Conservation (phyloP, 208 protist genomes). For the Trypanosoma caninum region DNA sequence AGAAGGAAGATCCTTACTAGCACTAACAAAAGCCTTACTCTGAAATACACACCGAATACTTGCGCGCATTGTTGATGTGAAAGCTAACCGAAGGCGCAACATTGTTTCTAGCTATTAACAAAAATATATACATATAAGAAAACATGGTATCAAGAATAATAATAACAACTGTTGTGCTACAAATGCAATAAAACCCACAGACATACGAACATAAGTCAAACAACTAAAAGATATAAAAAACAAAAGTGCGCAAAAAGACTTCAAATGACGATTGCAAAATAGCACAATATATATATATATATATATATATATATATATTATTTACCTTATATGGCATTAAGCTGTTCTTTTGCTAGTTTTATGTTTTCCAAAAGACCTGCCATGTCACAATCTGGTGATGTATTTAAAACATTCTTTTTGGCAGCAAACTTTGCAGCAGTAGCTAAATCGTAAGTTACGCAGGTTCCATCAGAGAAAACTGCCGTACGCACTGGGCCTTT, state of each 20-base stretch:
- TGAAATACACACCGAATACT: constrained; percentile 62
- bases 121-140: no score
- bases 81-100: constrained; percentile 13
- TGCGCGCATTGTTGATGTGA: constrained; percentile 6
- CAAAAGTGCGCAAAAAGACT: not conserved
- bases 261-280: not conserved
- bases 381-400: constrained; percentile 63
- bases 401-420: constrained; percentile 23
- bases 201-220: no score
- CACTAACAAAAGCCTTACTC: constrained; percentile 70
- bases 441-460: constrained; percentile 69
- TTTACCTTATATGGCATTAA: constrained; percentile 20
- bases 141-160: no score
- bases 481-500: constrained; percentile 42
- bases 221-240: no score
- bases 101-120: no score
- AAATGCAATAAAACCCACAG: no score
- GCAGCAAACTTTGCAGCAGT: constrained; percentile 46
- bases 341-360: constrained; percentile 69
- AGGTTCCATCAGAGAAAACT: constrained; percentile 69
- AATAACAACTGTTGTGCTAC: no score
- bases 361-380: constrained; percentile 77
- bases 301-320: constrained; percentile 9
- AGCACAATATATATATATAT: not conserved
- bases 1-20: constrained; percentile 69